A percentile compares a stretch with the other conserved stretches of the same genome.
These are phyloP conservation scores for Aschersonia sp. DNA, from an alignment of 2,329 filamentous ascomycete species.

Conservation along the genomic window DNA sequence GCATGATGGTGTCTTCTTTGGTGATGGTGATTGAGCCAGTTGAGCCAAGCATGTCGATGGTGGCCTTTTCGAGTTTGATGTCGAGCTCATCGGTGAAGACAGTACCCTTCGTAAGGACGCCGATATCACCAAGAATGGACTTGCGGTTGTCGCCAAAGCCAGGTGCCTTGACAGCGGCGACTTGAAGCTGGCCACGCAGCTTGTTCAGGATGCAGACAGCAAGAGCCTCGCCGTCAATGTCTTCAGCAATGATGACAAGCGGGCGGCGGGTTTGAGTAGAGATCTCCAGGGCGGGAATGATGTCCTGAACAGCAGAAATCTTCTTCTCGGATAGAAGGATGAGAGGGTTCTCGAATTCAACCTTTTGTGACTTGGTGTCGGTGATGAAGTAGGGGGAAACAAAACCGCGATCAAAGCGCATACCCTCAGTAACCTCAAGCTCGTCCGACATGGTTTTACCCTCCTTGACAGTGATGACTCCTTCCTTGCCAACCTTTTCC, in stretches of 20 bases:
- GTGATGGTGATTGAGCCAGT: conserved; percentile 99
- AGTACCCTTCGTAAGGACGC: conserved; percentile 87
- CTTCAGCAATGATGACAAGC: conserved; percentile 96
- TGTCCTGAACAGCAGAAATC: conserved; percentile 98
- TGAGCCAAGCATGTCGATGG: conserved; percentile 86
- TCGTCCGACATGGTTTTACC: conserved; percentile 97
- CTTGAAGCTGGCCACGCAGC: conserved; percentile 97
- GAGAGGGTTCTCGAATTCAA: conserved; percentile 98
- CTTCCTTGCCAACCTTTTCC: conserved; percentile 99
- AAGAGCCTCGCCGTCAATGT: conserved; percentile 96
- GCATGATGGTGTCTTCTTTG: conserved; percentile 98
- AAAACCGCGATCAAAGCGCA: conserved; percentile 98
- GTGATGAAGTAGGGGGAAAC: conserved; percentile 99
- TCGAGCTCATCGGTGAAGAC: conserved; percentile 98
- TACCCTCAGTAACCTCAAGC: conserved; percentile 97
- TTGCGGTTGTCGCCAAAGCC: conserved; percentile 99
- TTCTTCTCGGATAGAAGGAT: conserved; percentile 99
- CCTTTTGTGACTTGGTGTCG: conserved; percentile 96
- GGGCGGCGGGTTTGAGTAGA: conserved; percentile 92
- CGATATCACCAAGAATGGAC: conserved; percentile 95
- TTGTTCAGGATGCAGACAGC: conserved; percentile 99
- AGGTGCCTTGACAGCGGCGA: conserved; percentile 95
- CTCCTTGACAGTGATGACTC: conserved; percentile 99
- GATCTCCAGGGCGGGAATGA: conserved; percentile 93
- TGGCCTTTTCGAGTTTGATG: conserved; percentile 98